These are phyloP conservation scores for Coffea canephora DNA, from an alignment of 257 asterid species.

Conservation along the genomic window DNA sequence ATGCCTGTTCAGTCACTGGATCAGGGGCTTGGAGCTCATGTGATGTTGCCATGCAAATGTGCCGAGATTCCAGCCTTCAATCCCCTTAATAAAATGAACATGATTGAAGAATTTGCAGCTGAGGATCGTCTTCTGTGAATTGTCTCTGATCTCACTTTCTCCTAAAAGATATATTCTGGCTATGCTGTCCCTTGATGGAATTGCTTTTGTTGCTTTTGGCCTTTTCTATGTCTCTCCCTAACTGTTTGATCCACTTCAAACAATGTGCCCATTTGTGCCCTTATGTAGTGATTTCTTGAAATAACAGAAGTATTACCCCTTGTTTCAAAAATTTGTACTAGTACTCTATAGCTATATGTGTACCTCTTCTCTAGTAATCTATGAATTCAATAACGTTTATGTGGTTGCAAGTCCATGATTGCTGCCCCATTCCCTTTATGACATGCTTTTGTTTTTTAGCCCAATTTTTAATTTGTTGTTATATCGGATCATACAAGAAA, in stretches of 20 bases:
- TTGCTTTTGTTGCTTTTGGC: not conserved
- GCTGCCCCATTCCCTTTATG: not conserved
- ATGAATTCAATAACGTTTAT: not conserved
- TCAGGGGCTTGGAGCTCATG: slow-evolving; percentile 20
- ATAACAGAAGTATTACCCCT: slow-evolving; percentile 3
- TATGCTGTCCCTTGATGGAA: not conserved
- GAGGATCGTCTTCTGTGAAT: slow-evolving; percentile 46
- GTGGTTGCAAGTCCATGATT: not conserved
- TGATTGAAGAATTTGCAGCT: slow-evolving; percentile 61
- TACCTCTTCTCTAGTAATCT: not conserved
- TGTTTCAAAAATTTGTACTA: not conserved
- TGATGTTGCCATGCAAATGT: slow-evolving; percentile 54
- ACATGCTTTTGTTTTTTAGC: no score
- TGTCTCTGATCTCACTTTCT: not conserved
- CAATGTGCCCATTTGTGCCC: slow-evolving; percentile 20
- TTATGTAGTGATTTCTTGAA: slow-evolving; percentile 17
- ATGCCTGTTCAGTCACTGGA: not conserved
- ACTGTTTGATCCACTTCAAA: slow-evolving; percentile 12
- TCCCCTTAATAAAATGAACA: slow-evolving; percentile 43
- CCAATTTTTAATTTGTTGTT: not conserved
- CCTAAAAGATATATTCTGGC: not conserved
- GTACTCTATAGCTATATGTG: not conserved
- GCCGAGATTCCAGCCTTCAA: slow-evolving; percentile 60
- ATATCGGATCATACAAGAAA: not conserved
- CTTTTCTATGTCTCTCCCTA: not conserved